A percentile compares a stretch with the other conserved stretches of the same genome.
Conservation (phyloP, 2,329 filamentous ascomycete genomes). For the Clarireedia homoeocarpa region DNA sequence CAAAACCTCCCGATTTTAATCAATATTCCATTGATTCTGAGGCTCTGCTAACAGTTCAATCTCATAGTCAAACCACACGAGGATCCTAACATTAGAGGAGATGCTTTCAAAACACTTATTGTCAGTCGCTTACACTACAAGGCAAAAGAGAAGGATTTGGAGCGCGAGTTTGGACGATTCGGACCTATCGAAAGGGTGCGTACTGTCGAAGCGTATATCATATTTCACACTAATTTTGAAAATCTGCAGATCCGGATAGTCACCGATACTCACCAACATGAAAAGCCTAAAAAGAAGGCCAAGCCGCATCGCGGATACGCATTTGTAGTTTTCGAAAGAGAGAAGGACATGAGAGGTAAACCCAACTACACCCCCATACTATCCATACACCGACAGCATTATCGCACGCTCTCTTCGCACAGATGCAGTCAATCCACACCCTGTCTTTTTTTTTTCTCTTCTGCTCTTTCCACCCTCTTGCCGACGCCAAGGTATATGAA, state of each 20-base stretch:
- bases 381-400: constrained; percentile 26
- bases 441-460: constrained; percentile 31
- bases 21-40: neutral
- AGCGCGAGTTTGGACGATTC: constrained; percentile 88
- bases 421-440: constrained; percentile 35
- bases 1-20: constrained; percentile 11
- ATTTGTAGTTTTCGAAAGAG: constrained; percentile 93
- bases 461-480: constrained; percentile 10
- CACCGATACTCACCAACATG: constrained; percentile 62
- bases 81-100: constrained; percentile 83
- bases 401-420: constrained; percentile 31
- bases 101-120: constrained; percentile 92
- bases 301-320: constrained; percentile 86
- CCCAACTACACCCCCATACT: constrained; percentile 34
- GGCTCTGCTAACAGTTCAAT: constrained; percentile 16
- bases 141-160: constrained; percentile 79
- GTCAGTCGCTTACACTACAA: constrained; percentile 87
- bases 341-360: constrained; percentile 99
- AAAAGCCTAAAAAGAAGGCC: constrained; percentile 67
- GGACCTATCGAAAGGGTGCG: constrained; percentile 87
- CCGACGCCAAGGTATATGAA: constrained; percentile 36
- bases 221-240: constrained; percentile 10
- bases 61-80: constrained; percentile 67
- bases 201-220: neutral
- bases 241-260: constrained; percentile 72